Evolutionary conservation across 352 stramenopile genomes (phyloP).

Genomic region (Pseudoperonospora humuli): DNA sequence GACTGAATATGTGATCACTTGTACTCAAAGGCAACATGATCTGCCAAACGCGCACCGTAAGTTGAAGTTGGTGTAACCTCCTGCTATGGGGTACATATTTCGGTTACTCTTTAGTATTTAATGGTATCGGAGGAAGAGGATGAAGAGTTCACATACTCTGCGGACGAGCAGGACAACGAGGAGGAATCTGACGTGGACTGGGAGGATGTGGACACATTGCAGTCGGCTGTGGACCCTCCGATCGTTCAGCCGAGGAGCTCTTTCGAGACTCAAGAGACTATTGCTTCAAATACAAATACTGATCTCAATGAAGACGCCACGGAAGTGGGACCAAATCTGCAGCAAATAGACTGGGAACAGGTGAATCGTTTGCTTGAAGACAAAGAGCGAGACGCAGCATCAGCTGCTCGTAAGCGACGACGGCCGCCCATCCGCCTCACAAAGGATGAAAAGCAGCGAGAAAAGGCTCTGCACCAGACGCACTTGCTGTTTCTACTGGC

Average conservation of each 20-base stretch:
- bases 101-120: background rate
- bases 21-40: too few species aligned
- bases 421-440: conserved; percentile 39
- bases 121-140: conserved; percentile 29
- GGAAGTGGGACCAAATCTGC: conserved; percentile 22
- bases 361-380: conserved; percentile 48
- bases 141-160: conserved; percentile 50
- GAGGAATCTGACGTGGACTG: conserved; percentile 42
- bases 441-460: conserved; percentile 52
- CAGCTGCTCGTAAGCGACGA: conserved; percentile 27
- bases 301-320: background rate
- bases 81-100: background rate
- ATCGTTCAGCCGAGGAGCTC: background rate
- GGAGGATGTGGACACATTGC: conserved; percentile 42
- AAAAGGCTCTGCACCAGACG: conserved; percentile 54
- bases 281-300: conserved; percentile 2
- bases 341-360: conserved; percentile 58
- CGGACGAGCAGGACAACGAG: conserved; percentile 29
- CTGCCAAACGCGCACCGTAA: too few species aligned
- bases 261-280: conserved; percentile 11
- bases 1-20: too few species aligned
- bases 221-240: background rate
- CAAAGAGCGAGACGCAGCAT: conserved; percentile 3
- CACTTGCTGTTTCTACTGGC: conserved; percentile 62
- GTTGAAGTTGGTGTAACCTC: too few species aligned